Base-by-base conservation (phyloP, 345 rosid genomes). In the Populus ilicifolia region DNA sequence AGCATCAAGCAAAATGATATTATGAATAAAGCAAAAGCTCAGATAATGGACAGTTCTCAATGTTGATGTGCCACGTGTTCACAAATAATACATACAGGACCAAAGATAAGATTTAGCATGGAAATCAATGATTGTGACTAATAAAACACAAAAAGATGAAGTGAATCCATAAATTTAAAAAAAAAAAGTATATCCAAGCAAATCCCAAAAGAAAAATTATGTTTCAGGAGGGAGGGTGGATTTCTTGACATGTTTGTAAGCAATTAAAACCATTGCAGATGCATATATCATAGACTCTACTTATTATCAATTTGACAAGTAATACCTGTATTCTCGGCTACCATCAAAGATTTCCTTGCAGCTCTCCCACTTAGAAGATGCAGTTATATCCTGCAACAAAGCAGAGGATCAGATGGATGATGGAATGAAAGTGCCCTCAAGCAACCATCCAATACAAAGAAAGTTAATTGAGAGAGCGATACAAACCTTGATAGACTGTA, bases 301-400 rank as follows among this genome's bases (percentile, higher is more conserved):
- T 43, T 2, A 43, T 43, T 43, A 43, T 43, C 46, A 43, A 64
- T 25, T 39, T 27, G 65, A 11, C 27, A 25, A 80, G 67, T 73
- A 83, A 84, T 87, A 96, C 99, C 96, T 88, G 91, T 83, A 93
- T 79, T 92, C 96, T 73, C 88, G 89, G 84, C 92, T 89, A 74
- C 84, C 88, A 83, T 92, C 92, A 38, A 96, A 83, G 71, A 89
- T 88, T 76, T 80, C 85, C 87, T 81, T 88, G 77, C 86, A 87
- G 16, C 86, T 85, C 79, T 92, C 99, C 99, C 99, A 96, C 63
- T 88, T 82, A 70, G 99, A 96, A 76, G 94, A 84, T 76, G 87
- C 82, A 56, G 87, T 85, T 83, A 96, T 88, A 72, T 92, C 94
- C 99, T 96, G 86, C 79, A 81, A 79, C 62, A 78, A 72, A 76